Base-by-base conservation (phyloP, 805 yeast genomes). In the Candida golubevii region DNA sequence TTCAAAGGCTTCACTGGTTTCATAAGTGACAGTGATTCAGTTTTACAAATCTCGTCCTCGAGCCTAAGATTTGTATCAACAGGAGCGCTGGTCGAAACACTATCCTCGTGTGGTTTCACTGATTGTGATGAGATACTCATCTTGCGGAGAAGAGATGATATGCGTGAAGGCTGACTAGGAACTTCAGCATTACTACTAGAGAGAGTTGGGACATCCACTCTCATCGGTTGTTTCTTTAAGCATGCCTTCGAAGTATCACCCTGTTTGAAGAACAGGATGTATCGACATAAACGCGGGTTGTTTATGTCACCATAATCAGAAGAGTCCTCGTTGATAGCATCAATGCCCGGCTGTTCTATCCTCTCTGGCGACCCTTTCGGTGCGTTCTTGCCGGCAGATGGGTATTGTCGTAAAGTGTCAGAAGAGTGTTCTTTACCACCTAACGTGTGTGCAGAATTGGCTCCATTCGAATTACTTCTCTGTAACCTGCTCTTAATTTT, bases 211-310 rank as follows among this genome's bases (percentile, higher is more conserved):
- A 3, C 23, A 3, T 18, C 23, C 5, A 18, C 5, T 18, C 23
- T 18, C 23, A 5, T 18, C 5, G 23, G 23, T 18, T 18, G 23
- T 18, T 18, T 18, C 23, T 18, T 18, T 5, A 18, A 18, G 23
- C 23, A 18, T 18, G 23, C 23, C 23, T 18, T 3, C 23, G 23
- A 18, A 18, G 23, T 38, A 28, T 55, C 58, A 26, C 57, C 57
- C 46, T 58, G 63, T 27, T 54, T 50, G 47, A 63, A 70, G 43
- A 67, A 63, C 34, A 58, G 61, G 39, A 69, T 59, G 40, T 67
- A 70, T 33, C 67, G 71, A 14, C 61, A 66, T 30, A 70, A 49
- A 38, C 65, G 53, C 4, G 72, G 72, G 42, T 68, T 73, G 13
- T 41, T 43, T 13, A 34, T 29, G 10, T 31, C 33, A 32, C 9